phyloP scores from a whole-genome alignment of 129 eudicot species.

The Flaveria linearis region DNA sequence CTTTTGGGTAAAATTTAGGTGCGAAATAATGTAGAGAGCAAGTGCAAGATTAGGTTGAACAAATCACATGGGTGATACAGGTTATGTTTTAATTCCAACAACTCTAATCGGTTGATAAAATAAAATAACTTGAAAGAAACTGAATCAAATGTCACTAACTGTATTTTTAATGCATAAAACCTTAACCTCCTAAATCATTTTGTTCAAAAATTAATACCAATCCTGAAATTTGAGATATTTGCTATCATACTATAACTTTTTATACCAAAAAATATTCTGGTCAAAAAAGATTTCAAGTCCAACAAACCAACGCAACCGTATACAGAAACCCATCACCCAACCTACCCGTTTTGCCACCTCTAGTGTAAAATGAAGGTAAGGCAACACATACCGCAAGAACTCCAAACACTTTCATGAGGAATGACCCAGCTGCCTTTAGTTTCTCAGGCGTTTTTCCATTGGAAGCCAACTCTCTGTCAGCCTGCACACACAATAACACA shows the following conservation, averaged over 20 bases:
- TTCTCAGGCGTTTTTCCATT: conserved; percentile 89
- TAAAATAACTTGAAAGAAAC: not conserved
- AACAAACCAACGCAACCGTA: not conserved
- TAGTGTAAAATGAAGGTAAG: conserved; percentile 14
- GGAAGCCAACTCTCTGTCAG: conserved; percentile 90
- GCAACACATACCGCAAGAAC: conserved; percentile 79
- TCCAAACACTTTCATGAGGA: conserved; percentile 98
- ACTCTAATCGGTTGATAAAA: not conserved
- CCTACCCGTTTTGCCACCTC: conserved; percentile 3
- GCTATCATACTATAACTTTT: not conserved
- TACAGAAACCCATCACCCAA: not conserved
- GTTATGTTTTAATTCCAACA: not conserved
- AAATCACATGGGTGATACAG: not conserved
- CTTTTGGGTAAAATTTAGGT: conserved; percentile 7
- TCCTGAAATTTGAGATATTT: not conserved
- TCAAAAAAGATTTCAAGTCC: not conserved
- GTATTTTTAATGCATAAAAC: not conserved
- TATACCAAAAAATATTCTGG: not conserved
- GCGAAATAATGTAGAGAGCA: conserved; percentile 3
- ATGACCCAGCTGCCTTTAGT: conserved; percentile 95
- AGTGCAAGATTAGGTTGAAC: not conserved
- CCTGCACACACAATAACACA: conserved; percentile 52
- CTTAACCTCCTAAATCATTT: not conserved
- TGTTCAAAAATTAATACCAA: not conserved
- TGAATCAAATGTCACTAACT: not conserved